A percentile compares a stretch with the other conserved stretches of the same genome.
phyloP scores from a whole-genome alignment of 192 early-diverging fungal genomes.

The Coemansia sp. region DNA sequence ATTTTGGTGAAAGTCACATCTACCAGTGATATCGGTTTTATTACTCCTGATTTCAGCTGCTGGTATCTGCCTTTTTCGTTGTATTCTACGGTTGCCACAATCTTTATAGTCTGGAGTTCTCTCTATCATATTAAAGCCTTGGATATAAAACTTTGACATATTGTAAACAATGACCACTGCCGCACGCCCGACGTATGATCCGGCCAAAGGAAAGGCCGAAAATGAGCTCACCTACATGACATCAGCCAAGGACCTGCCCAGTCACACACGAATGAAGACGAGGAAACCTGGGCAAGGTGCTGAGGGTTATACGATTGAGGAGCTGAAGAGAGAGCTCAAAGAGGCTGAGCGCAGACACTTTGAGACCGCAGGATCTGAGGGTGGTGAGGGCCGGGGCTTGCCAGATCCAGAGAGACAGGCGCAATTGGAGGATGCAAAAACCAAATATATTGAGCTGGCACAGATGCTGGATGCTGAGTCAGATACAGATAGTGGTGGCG shows the following conservation, averaged over 20 bases:
- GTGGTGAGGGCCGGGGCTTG: not conserved
- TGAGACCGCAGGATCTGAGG: conserved; percentile 54
- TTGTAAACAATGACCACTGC: conserved; percentile 58
- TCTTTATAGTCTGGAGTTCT: no score
- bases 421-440: conserved; percentile 23
- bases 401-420: not conserved
- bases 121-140: no score
- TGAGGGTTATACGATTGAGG: conserved; percentile 59
- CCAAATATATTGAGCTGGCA: conserved; percentile 46
- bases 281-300: conserved; percentile 69
- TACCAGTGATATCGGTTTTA: no score
- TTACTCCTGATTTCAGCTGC: no score
- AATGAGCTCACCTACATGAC: conserved; percentile 64
- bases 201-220: conserved; percentile 67
- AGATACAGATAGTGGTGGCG: conserved; percentile 53
- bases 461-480: conserved; percentile 51
- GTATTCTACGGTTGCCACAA: no score
- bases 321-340: conserved; percentile 66
- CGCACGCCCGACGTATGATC: conserved; percentile 76
- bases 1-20: no score
- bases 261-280: conserved; percentile 77
- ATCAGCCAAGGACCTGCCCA: conserved; percentile 69
- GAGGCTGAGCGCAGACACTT: conserved; percentile 70
- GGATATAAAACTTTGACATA: not conserved
- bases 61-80: no score